Evolutionary conservation across 306 rosid species (phyloP), one percentile per base, ranked within the genome.

Genomic region (Medicago truncatula): DNA sequence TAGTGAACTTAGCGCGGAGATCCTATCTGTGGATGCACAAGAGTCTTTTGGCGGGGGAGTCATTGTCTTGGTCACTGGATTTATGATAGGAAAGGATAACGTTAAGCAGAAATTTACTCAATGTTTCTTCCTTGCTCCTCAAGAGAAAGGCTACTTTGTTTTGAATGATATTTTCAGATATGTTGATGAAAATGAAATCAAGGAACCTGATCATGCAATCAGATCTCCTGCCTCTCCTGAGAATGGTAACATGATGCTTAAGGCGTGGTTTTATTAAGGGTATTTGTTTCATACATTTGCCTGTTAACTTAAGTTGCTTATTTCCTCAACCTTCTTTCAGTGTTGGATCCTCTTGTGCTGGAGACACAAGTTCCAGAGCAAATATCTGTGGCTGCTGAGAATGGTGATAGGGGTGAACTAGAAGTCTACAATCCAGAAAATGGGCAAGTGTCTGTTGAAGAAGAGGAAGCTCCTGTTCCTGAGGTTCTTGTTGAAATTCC

Each of bases 61-160:
- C 40, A 74, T 91, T 86, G 96, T 91, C 54, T 87, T 91, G 74
- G 97, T 93, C 53, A 93, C 97, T 75, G 98, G 98, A 63, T 89
- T 75, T 86, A 81, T 91, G 85, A 86, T 74, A 23, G 92, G 89
- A 77, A 78, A 78, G 84, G 98, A 86, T 76, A 70, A 64, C 59
- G 38, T 56, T 65, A 91, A 82, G 80, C 74, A 77, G 70, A 91
- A 88, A 60, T 93, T 93, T 78, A 78, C 93, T 34, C 97, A 93
- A 76, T 85, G 91, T 76, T 93, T 93, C 80, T 93, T 93, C 83
- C 90, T 93, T 80, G 98, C 98, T 13, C 97, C 97, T 6, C 98
- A 93, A 83, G 97, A 93, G 73, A 88, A 86, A 75, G 98, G 98
- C 46, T 93, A 88, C 84, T 93, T 81, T 83, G 97, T 93, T 54